Evolutionary conservation across 345 rosid genomes (phyloP), one percentile per base, ranked within the genome.

Genomic region (Rubroshorea leprosula): DNA sequence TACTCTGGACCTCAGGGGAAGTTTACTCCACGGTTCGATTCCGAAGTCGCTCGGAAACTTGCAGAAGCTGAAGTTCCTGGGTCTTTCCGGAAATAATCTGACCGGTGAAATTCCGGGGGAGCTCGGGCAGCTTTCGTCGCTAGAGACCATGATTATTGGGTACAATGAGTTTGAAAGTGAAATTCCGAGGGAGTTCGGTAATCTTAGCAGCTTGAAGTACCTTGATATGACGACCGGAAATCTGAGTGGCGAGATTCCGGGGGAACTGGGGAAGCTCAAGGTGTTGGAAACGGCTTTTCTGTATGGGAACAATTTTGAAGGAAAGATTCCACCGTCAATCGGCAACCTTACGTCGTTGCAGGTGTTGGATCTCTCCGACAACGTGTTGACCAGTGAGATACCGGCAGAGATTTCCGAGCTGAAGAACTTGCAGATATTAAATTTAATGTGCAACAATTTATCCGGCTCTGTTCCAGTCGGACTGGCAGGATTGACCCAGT

Each of bases 21-120:
- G 78, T 64, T 86, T 84, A 77, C 81, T 89, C 63, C 76, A 80
- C 74, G 98, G 96, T 22, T 66, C 83, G 5, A 72, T 89, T 73
- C 91, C 99, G 9, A 62, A 54, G 45, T 77, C 86, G 49, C 76
- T 92, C 69, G 74, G 70, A 67, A 81, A 75, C 61, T 72, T 92
- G 79, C 80, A 78, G 54, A 89, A 78, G 74, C 60, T 92, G 63
- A 80, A 77, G 76, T 92, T 78, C 68, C 85, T 92, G 11, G 98
- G 97, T 62, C 83, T 92, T 23, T 84, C 93, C 0, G 97, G 95
- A 62, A 92, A 92, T 54, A 89, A 89, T 75, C 89, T 92, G 60
- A 83, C 96, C 0, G 97, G 94, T 6, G 58, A 64, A 49, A 76
- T 92, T 57, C 94, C 99, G 0, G 69, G 46, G 16, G 84, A 84